These are phyloP conservation scores for Scheffersomyces stipitis DNA, from an alignment of 805 yeast genomes.

Conservation along the genomic window DNA sequence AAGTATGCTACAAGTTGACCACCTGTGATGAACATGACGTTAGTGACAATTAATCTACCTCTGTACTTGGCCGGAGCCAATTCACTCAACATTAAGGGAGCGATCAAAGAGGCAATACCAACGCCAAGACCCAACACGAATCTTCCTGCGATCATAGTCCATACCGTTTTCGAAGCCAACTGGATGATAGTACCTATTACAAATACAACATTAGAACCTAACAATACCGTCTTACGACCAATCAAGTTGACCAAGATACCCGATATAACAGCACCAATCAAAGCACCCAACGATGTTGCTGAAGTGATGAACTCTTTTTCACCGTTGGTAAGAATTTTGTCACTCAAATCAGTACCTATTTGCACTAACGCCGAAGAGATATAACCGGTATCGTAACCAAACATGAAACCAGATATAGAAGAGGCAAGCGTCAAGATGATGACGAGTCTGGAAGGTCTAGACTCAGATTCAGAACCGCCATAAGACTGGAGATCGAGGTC, in stretches of 20 bases:
- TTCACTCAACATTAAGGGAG: constrained; percentile 92
- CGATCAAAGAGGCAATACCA: constrained; percentile 88
- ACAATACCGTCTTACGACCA: constrained; percentile 83
- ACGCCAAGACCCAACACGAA: constrained; percentile 95
- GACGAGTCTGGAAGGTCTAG: constrained; percentile 62
- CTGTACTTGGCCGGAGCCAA: constrained; percentile 90
- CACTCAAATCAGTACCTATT: constrained; percentile 68
- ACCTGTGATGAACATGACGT: constrained; percentile 87
- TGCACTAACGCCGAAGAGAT: constrained; percentile 91
- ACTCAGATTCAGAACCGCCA: background rate
- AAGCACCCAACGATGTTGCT: constrained; percentile 92
- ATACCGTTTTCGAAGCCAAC: constrained; percentile 73
- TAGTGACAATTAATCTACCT: constrained; percentile 86
- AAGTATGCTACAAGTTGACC: constrained; percentile 95
- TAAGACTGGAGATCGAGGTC: constrained; percentile 2
- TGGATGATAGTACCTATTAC: constrained; percentile 84
- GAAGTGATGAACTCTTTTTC: constrained; percentile 89
- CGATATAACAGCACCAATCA: constrained; percentile 73
- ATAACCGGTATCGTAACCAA: constrained; percentile 97
- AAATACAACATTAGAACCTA: constrained; percentile 80
- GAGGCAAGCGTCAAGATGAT: constrained; percentile 70
- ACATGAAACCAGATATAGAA: constrained; percentile 93
- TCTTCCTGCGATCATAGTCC: constrained; percentile 93
- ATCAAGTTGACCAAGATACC: constrained; percentile 79
- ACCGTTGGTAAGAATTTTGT: constrained; percentile 62